phyloP scores from a whole-genome alignment of 1,284 basidiomycete genomes.

The Cutaneotrichosporon sp. region DNA sequence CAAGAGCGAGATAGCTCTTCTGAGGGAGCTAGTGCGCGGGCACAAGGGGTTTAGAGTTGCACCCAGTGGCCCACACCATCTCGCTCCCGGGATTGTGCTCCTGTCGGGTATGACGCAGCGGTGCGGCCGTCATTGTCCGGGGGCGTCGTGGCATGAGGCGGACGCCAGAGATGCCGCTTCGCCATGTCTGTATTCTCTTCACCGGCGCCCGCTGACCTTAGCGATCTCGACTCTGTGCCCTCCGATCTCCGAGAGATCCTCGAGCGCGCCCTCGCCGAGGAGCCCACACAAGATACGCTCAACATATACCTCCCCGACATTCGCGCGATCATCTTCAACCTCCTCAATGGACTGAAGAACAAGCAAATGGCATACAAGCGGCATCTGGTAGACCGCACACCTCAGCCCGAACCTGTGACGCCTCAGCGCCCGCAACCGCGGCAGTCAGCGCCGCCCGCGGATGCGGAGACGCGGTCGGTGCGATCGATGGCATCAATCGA shows the following conservation, averaged over 20 bases:
- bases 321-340: constrained; percentile 85
- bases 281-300: constrained; percentile 79
- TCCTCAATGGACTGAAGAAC: constrained; percentile 83
- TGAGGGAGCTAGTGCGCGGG: background rate
- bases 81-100: too few relatives aligned
- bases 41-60: background rate
- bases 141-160: too few relatives aligned
- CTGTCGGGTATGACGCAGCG: too few relatives aligned
- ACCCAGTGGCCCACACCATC: too few relatives aligned
- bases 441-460: background rate
- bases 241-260: constrained; percentile 83
- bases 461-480: constrained; percentile 3
- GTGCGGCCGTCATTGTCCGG: too few relatives aligned
- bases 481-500: constrained; percentile 9
- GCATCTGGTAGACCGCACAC: constrained; percentile 27
- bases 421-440: background rate
- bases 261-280: constrained; percentile 86
- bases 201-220: constrained; percentile 46
- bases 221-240: constrained; percentile 84
- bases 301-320: constrained; percentile 88
- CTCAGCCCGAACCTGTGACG: background rate
- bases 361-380: constrained; percentile 77
- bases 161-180: background rate
- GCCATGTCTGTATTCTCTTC: background rate
- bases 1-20: background rate